Conservation (phyloP, 139 green algal species). For the Zygnema circumcarinatum region DNA sequence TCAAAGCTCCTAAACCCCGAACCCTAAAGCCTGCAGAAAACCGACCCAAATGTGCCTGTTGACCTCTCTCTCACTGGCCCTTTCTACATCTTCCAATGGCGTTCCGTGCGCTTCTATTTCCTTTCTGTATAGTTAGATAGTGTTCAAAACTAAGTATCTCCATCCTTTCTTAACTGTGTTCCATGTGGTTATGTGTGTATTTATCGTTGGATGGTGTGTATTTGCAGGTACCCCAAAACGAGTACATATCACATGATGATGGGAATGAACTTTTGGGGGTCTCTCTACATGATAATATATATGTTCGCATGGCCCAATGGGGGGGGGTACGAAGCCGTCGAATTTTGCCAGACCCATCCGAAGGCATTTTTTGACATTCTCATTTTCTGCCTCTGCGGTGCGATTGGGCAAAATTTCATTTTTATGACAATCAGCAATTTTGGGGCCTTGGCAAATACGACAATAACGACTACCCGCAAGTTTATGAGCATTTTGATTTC, state of each 20-base stretch:
- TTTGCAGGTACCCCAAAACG: constrained; percentile 71
- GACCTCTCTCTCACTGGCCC: too few relatives aligned
- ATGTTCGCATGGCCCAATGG: constrained; percentile 71
- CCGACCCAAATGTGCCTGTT: too few relatives aligned
- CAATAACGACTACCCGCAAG: constrained; percentile 97
- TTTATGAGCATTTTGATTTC: constrained; percentile 97
- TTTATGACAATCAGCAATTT: constrained; percentile 93
- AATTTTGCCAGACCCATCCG: constrained; percentile 80
- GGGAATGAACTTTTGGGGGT: constrained; percentile 97
- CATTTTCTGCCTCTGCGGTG: constrained; percentile 92
- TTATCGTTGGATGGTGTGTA: background rate
- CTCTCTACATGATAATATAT: constrained; percentile 78
- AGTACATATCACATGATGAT: constrained; percentile 91
- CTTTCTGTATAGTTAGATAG: too few relatives aligned
- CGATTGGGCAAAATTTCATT: constrained; percentile 96
- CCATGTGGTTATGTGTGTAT: background rate
- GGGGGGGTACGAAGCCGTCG: constrained; percentile 58
- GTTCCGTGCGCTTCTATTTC: too few relatives aligned
- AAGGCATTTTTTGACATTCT: constrained; percentile 78
- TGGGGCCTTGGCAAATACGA: constrained; percentile 86
- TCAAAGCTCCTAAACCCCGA: too few relatives aligned
- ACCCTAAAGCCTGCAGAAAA: too few relatives aligned
- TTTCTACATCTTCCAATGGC: too few relatives aligned
- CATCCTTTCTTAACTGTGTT: too few relatives aligned
- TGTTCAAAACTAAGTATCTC: too few relatives aligned